Conservation (phyloP, 306 rosid genomes). For the Quercus engelmannii region DNA sequence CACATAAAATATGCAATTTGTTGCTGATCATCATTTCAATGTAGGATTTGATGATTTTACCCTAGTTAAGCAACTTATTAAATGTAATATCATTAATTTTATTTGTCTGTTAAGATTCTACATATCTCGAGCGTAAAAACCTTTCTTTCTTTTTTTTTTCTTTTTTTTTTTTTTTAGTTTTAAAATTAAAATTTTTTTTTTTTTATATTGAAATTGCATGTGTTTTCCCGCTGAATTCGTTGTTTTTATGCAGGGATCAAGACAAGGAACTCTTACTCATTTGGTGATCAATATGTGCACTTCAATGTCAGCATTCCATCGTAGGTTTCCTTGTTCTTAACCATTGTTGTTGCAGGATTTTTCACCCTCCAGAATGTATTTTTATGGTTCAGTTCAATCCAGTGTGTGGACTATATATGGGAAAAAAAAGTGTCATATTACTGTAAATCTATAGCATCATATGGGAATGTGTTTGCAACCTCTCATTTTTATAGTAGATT, state of each 20-base stretch:
- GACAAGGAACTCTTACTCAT: conserved; percentile 52
- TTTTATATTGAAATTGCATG: no score
- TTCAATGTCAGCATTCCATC: conserved; percentile 79
- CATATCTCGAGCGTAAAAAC: no score
- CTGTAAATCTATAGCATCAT: not conserved
- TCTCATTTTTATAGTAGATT: not conserved
- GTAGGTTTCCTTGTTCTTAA: conserved; percentile 31
- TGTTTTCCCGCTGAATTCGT: not conserved
- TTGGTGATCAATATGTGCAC: conserved; percentile 89
- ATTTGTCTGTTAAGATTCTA: no score
- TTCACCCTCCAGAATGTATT: no score
- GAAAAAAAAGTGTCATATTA: no score
- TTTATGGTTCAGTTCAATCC: no score
- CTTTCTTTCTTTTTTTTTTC: no score
- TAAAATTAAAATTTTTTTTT: no score
- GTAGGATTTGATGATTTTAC: not conserved
- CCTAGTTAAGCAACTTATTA: not conserved
- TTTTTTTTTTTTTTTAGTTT: no score
- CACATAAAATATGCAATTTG: no score
- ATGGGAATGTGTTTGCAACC: not conserved
- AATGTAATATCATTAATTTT: no score
- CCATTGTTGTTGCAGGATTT: not conserved
- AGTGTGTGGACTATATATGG: no score
- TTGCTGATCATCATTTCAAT: not conserved
- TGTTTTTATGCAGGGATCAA: conserved; percentile 56